Conservation (phyloP, 805 yeast genomes). For the Myxozyma mucilagina region DNA sequence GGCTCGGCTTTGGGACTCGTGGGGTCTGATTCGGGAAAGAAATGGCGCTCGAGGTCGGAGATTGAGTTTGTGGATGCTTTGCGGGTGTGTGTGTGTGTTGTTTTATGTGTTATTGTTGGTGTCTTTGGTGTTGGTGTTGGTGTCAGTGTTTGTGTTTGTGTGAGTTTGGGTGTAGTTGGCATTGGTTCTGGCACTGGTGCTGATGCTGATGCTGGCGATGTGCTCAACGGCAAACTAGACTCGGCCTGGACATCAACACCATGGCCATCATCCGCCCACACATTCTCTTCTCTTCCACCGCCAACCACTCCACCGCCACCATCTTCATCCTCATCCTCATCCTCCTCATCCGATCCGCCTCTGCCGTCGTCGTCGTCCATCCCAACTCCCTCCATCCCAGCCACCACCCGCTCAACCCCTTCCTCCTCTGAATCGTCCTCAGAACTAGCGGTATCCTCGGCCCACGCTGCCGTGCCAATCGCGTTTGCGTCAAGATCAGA, state of each 20-base stretch:
- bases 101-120: background rate
- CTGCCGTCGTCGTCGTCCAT: constrained; percentile 1
- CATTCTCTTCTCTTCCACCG: background rate
- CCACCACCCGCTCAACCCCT: no score
- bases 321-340: background rate
- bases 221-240: background rate
- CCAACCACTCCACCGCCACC: background rate
- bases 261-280: constrained; percentile 5
- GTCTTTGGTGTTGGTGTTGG: background rate
- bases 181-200: background rate
- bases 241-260: background rate
- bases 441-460: no score
- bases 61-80: background rate
- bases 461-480: no score
- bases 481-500: no score
- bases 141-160: background rate
- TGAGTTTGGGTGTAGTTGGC: background rate
- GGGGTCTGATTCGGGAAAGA: constrained; percentile 16
- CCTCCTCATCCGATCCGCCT: no score
- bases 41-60: constrained; percentile 25
- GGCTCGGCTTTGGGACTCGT: constrained; percentile 1
- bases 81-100: constrained; percentile 1
- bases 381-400: background rate
- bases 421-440: no score
- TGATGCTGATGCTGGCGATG: background rate